Percentiles rank a stretch among this genome's conserved stretches.
Evolutionary conservation across 2,329 filamentous ascomycete genomes (phyloP).

Genomic region (Cryphonectria nitschkei): DNA sequence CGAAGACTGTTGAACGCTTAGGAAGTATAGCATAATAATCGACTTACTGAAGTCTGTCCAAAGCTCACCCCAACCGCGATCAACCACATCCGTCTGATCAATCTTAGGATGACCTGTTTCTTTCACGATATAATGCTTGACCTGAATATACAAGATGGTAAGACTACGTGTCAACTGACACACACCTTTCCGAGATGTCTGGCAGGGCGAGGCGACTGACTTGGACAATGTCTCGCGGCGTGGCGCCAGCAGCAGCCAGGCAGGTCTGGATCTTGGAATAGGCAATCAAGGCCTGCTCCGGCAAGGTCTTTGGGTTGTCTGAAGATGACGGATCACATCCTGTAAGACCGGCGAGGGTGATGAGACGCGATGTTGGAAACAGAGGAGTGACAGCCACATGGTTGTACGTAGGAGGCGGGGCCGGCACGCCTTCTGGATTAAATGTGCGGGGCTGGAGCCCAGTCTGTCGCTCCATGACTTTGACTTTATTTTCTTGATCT

Average conservation of each 20-base stretch:
- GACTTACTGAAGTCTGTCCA: slow-evolving; percentile 21
- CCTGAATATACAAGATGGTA: not conserved
- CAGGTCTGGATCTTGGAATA: slow-evolving; percentile 21
- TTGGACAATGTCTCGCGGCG: slow-evolving; percentile 24
- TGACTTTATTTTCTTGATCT: not conserved
- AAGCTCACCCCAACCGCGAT: slow-evolving; percentile 21
- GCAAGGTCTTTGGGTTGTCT: slow-evolving; percentile 20
- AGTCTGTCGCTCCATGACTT: not conserved
- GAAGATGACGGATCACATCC: slow-evolving; percentile 24
- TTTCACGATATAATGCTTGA: slow-evolving; percentile 26
- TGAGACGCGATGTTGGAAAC: slow-evolving; percentile 17
- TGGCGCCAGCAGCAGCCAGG: slow-evolving; percentile 22
- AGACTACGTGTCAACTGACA: too few species aligned
- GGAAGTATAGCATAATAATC: not conserved
- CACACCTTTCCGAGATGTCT: not conserved
- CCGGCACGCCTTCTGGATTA: slow-evolving; percentile 21
- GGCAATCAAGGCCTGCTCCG: slow-evolving; percentile 18
- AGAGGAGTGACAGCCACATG: slow-evolving; percentile 25
- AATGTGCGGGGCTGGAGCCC: slow-evolving; percentile 19
- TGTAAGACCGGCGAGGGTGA: slow-evolving; percentile 24
- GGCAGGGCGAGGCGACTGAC: not conserved
- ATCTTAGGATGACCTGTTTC: slow-evolving; percentile 19
- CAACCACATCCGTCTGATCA: slow-evolving; percentile 22
- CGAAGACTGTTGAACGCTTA: not conserved
- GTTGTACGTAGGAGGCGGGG: slow-evolving; percentile 21